phyloP scores from a whole-genome alignment of 148 eudicot genomes.

The Talinum fruticosum region DNA sequence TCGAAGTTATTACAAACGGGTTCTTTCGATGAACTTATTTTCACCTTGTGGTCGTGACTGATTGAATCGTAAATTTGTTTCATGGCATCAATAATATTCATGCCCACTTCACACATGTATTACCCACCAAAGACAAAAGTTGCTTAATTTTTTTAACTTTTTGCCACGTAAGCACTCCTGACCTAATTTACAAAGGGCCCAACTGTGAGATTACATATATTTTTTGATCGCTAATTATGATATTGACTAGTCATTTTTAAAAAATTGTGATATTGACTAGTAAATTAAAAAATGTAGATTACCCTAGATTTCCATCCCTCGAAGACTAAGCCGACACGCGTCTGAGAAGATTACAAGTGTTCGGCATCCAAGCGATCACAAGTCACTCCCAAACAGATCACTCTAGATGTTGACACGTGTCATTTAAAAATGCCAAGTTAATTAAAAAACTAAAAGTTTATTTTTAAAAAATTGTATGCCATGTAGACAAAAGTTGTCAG shows the following conservation, averaged over 20 bases:
- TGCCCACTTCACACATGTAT: too few relatives aligned
- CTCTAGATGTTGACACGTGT: background rate
- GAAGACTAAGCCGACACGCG: background rate
- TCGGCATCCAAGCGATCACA: background rate
- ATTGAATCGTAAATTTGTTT: too few relatives aligned
- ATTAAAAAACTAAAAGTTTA: background rate
- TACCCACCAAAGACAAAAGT: background rate
- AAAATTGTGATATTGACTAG: background rate
- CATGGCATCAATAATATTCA: too few relatives aligned
- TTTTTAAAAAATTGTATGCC: background rate
- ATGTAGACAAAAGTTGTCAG: constrained; percentile 20
- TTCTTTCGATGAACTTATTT: too few relatives aligned
- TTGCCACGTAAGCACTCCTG: background rate
- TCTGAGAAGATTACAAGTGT: background rate
- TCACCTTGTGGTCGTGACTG: too few relatives aligned
- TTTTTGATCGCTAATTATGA: background rate
- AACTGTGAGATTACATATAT: background rate
- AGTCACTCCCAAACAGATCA: background rate
- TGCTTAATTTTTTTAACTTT: background rate
- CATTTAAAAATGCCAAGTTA: background rate
- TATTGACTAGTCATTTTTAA: background rate
- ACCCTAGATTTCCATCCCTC: background rate
- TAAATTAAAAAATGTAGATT: background rate
- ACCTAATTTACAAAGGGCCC: constrained; percentile 1
- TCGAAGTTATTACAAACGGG: too few relatives aligned